Evolutionary conservation across 345 rosid species (phyloP).

Genomic region (Cardiospermum halicacabum): DNA sequence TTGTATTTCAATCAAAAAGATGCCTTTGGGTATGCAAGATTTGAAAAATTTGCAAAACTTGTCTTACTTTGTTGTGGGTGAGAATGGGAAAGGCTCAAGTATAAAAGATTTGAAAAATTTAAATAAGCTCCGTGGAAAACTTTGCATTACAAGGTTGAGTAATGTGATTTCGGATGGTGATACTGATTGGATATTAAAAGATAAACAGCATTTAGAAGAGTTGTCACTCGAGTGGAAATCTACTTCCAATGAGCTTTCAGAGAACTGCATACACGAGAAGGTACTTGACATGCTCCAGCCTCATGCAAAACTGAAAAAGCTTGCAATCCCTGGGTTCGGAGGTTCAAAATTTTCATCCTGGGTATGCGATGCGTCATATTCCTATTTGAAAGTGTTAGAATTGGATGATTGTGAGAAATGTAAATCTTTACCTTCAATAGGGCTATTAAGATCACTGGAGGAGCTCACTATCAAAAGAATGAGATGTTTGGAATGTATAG

Average conservation of each 20-base stretch:
- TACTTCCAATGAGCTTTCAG: not conserved
- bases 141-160: not conserved
- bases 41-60: not conserved
- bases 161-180: not conserved
- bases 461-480: not conserved
- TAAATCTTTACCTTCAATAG: not conserved
- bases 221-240: not conserved
- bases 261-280: not conserved
- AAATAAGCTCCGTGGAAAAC: not conserved
- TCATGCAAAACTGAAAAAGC: not conserved
- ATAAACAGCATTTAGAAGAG: not conserved
- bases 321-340: not conserved
- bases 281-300: not conserved
- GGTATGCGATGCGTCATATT: not conserved
- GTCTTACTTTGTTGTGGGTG: constrained; percentile 7
- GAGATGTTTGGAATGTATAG: not conserved
- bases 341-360: not conserved
- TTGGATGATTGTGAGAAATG: not conserved
- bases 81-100: not conserved
- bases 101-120: not conserved
- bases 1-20: not conserved
- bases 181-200: not conserved
- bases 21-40: not conserved
- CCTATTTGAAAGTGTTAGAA: not conserved
- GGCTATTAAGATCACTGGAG: not conserved